Evolutionary conservation across 306 rosid genomes (phyloP).

Genomic region (Morella rubra): DNA sequence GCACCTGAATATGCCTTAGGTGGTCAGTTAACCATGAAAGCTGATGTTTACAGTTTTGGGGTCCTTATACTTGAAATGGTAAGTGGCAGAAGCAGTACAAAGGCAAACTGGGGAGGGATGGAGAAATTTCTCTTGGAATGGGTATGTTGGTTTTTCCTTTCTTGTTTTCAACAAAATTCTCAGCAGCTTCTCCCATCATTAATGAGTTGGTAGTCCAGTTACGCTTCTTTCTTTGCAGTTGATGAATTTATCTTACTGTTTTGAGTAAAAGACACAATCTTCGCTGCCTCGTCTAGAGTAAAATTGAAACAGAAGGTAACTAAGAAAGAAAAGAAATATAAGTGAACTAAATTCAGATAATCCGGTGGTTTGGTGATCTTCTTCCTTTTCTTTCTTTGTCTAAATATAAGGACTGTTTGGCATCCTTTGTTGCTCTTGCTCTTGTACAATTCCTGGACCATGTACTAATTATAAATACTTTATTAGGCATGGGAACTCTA

Average conservation of each 20-base stretch:
- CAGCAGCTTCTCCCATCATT: neutral
- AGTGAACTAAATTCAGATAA: neutral
- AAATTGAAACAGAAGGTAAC: too few species aligned
- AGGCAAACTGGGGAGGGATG: conserved; percentile 50
- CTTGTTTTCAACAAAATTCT: conserved; percentile 6
- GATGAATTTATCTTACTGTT: too few species aligned
- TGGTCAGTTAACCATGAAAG: conserved; percentile 86
- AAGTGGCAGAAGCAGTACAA: conserved; percentile 73
- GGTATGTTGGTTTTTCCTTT: conserved; percentile 41
- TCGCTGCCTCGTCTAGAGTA: neutral
- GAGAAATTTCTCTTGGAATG: conserved; percentile 68
- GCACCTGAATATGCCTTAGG: conserved; percentile 98
- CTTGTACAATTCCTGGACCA: neutral
- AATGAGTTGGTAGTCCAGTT: neutral
- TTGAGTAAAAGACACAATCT: neutral
- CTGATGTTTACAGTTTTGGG: conserved; percentile 92
- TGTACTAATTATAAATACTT: conserved; percentile 10
- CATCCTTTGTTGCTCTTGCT: neutral
- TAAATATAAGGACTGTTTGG: neutral
- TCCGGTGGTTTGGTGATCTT: neutral
- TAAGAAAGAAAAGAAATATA: neutral
- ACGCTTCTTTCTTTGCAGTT: neutral
- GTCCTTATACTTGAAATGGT: conserved; percentile 81
- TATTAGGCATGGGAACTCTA: conserved; percentile 89
- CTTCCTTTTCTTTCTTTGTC: neutral